Percentiles rank a stretch among this genome's conserved stretches.
Evolutionary conservation across 257 asterid species (phyloP).

Genomic region (Thymus mandschuricus): DNA sequence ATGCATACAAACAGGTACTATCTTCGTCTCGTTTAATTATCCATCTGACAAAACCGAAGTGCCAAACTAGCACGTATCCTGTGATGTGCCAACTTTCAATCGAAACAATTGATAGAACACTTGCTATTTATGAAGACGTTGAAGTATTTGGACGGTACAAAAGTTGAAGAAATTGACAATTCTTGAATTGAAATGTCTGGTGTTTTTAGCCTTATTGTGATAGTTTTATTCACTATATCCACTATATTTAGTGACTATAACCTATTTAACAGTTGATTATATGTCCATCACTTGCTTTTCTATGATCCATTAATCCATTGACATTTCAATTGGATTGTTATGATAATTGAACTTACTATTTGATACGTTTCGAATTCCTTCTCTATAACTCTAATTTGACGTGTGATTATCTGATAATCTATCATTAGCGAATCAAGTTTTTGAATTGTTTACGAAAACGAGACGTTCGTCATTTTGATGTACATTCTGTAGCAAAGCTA

Average conservation of each 20-base stretch:
- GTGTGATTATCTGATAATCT: neutral
- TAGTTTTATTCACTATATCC: neutral
- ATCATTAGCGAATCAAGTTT: neutral
- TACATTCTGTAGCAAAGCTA: no score
- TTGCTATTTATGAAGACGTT: neutral
- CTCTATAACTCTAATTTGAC: neutral
- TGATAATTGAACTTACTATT: neutral
- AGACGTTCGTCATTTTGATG: no score
- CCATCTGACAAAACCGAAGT: neutral
- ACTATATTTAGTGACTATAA: neutral
- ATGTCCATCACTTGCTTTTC: neutral
- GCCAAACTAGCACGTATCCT: neutral
- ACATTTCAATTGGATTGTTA: neutral
- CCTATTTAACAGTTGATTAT: neutral
- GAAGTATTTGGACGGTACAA: neutral
- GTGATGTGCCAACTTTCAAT: neutral
- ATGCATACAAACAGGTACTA: no score
- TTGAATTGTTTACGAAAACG: neutral
- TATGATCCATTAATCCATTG: neutral
- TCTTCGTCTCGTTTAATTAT: neutral
- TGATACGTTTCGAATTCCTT: neutral
- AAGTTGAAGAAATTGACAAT: slow-evolving; percentile 1
- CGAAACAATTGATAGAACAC: neutral
- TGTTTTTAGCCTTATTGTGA: neutral
- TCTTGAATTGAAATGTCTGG: slow-evolving; percentile 9